Base-by-base conservation (phyloP, 176 grass and related monocot genomes). In the Bromus sterilis region DNA sequence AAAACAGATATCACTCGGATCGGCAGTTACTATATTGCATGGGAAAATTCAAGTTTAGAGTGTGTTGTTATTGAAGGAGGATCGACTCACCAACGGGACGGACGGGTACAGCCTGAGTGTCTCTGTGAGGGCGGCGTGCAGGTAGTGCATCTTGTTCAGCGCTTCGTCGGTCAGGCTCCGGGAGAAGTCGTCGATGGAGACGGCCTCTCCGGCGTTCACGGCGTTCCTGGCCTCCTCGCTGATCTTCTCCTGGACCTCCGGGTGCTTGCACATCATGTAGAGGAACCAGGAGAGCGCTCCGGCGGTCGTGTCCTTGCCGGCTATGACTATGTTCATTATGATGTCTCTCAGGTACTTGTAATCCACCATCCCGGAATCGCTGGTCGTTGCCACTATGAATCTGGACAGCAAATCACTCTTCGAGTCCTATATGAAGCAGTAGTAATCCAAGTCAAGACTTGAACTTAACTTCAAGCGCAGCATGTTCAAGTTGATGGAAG, bases 121-220 rank as follows among this genome's bases (percentile, higher is more conserved):
- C 82, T 96, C 93, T 0, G 90, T 82, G 3, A 92, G 72, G 2
- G 79, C 36, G 4, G 93, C 85, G 69, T 88, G 90, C 18, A 96
- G 82, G 62, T 84, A 90, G 44, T 90, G 90, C 87, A 96, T 90
- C 55, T 79, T 93, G 90, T 85, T 89, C 11, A 97, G 71, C 1
- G 81, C 61, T 25, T 97, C 86, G 21, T 97, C 91, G 1, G 48
- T 94, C 9, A 97, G 56, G 28, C 57, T 70, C 48, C 48, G 56
- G 11, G 71, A 34, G 43, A 97, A 97, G 30, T 89, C 78, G 0
- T 89, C 78, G 16, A 86, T 23, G 25, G 76, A 35, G 0, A 73
- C 41, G 58, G 73, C n/a, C 14, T 80, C 80, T 6, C 60, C 13
- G 9, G 87, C 12, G 11, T 29, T 40, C 0, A 75, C 63, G 3